Evolutionary conservation across 75 land plant genomes (phyloP).

Genomic region (Selaginella tamariscina): DNA sequence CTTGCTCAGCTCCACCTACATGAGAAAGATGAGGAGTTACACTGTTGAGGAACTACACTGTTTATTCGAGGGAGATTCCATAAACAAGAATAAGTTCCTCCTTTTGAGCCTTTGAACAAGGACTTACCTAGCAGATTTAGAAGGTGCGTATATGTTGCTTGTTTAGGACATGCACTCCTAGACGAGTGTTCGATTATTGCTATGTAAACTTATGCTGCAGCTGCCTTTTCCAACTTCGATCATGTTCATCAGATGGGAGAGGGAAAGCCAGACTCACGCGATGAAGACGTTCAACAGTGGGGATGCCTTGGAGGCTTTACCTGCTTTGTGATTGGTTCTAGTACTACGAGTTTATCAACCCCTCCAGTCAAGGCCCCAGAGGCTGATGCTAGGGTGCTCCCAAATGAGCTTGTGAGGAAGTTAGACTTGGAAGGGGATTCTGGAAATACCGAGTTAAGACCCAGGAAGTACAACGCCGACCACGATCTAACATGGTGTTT

Average conservation of each 20-base stretch:
- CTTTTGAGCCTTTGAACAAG: background rate
- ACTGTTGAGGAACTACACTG: too few species aligned
- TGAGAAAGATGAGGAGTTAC: background rate
- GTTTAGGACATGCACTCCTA: too few species aligned
- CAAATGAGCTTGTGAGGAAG: slow-evolving; percentile 21
- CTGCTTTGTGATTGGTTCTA: too few species aligned
- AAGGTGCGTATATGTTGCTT: too few species aligned
- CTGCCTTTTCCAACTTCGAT: slow-evolving; percentile 19
- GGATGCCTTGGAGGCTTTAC: background rate
- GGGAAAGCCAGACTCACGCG: background rate
- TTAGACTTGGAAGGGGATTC: slow-evolving; percentile 26
- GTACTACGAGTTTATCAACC: too few species aligned
- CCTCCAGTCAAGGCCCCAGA: too few species aligned
- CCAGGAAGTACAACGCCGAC: slow-evolving; percentile 33
- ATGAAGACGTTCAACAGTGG: background rate
- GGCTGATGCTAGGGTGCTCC: slow-evolving; percentile 47
- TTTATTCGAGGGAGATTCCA: background rate
- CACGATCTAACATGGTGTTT: slow-evolving; percentile 94
- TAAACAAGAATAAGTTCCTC: background rate
- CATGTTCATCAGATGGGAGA: slow-evolving; percentile 72
- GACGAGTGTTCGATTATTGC: too few species aligned
- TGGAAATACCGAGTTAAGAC: slow-evolving; percentile 37
- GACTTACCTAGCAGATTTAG: slow-evolving; percentile 36
- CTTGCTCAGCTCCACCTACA: background rate
- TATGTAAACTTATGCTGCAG: too few species aligned